phyloP scores from a whole-genome alignment of 331 rosid species.

The Prunus yedoensis region DNA sequence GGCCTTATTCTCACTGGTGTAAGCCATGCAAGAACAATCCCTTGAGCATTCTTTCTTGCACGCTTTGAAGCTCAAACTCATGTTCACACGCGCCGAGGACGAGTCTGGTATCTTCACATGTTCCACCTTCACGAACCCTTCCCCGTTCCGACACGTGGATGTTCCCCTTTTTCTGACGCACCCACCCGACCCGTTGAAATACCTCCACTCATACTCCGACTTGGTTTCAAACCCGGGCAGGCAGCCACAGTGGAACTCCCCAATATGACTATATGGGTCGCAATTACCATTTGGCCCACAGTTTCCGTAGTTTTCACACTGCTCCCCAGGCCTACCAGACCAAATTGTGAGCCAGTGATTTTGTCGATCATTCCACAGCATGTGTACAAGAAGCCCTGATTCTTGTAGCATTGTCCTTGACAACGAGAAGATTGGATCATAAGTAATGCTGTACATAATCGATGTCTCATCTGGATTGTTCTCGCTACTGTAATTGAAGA shows the following conservation, averaged over 20 bases:
- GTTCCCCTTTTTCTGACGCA: conserved; percentile 35
- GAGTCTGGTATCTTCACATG: conserved; percentile 49
- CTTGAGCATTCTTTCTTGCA: conserved; percentile 41
- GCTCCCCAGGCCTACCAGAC: conserved; percentile 21
- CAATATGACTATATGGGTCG: conserved; percentile 17
- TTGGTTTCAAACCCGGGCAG: conserved; percentile 65
- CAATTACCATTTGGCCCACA: conserved; percentile 58
- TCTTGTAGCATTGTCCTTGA: conserved; percentile 11
- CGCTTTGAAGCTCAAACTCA: conserved; percentile 28
- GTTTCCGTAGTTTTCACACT: conserved; percentile 41
- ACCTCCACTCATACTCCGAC: conserved; percentile 32
- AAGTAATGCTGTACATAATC: neutral
- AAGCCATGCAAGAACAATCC: conserved; percentile 58
- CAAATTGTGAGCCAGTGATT: conserved; percentile 29
- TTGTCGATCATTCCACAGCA: conserved; percentile 32
- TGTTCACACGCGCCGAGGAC: conserved; percentile 25
- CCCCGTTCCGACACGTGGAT: conserved; percentile 38
- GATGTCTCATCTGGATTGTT: conserved; percentile 27
- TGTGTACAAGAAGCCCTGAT: conserved; percentile 25
- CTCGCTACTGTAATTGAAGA: conserved; percentile 17
- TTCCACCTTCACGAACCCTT: conserved; percentile 47
- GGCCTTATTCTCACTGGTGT: conserved; percentile 38
- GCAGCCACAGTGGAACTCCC: conserved; percentile 40
- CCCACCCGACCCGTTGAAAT: conserved; percentile 44
- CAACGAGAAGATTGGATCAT: neutral